phyloP scores from a whole-genome alignment of 2,329 filamentous ascomycete genomes.

The Furcasterigmium sp. region DNA sequence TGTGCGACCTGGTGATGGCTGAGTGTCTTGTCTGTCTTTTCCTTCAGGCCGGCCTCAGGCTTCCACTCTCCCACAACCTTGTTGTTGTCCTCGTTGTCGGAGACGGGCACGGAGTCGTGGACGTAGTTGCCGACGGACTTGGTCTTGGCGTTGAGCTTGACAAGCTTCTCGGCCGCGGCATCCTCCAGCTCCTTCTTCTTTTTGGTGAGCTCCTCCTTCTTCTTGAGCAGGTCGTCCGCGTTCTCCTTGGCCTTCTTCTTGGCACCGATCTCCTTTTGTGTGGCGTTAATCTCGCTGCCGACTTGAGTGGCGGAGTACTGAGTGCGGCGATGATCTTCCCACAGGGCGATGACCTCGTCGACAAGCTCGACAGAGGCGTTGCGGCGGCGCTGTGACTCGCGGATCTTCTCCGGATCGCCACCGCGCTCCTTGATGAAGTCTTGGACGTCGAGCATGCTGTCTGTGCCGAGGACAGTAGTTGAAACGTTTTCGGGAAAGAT shows the following conservation, averaged over 20 bases:
- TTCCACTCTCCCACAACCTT: slow-evolving; percentile 70
- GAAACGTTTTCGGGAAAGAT: not conserved
- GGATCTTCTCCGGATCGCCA: slow-evolving; percentile 85
- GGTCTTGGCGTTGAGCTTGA: slow-evolving; percentile 68
- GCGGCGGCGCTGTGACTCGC: slow-evolving; percentile 82
- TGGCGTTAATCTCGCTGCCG: slow-evolving; percentile 77
- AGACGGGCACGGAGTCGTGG: slow-evolving; percentile 79
- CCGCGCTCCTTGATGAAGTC: slow-evolving; percentile 84
- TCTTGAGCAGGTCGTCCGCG: slow-evolving; percentile 69
- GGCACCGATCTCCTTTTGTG: slow-evolving; percentile 83
- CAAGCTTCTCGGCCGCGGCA: slow-evolving; percentile 69
- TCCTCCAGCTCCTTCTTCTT: slow-evolving; percentile 78
- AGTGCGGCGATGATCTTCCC: slow-evolving; percentile 68
- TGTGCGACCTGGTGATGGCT: slow-evolving; percentile 94
- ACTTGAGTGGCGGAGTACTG: slow-evolving; percentile 71
- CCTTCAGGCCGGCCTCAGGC: slow-evolving; percentile 70
- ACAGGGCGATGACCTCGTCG: slow-evolving; percentile 84
- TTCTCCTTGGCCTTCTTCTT: slow-evolving; percentile 96
- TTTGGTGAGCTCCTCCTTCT: slow-evolving; percentile 74
- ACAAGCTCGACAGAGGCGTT: slow-evolving; percentile 77
- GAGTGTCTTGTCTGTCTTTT: slow-evolving; percentile 59
- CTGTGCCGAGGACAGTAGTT: too few relatives aligned
- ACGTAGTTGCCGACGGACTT: slow-evolving; percentile 88
- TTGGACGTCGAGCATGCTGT: slow-evolving; percentile 67
- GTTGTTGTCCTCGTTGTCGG: slow-evolving; percentile 84